Evolutionary conservation across 352 stramenopile genomes (phyloP), one percentile per base, ranked within the genome.

Genomic region (Pythium vanterpoolii): DNA sequence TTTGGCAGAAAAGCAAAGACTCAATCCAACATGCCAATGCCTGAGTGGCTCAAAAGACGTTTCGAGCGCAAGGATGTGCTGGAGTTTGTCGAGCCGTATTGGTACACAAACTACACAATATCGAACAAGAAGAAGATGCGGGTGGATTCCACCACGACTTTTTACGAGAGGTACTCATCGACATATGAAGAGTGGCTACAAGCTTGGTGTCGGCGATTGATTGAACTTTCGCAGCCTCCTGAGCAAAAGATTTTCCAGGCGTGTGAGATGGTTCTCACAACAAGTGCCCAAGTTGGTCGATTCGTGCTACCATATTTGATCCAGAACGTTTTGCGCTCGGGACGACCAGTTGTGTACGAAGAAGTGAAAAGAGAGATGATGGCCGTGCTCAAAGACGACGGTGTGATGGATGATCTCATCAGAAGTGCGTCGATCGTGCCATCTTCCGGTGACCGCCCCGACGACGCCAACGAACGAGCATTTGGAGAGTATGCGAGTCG

Each of bases 51-150:
- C 70, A 91, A 89, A 62, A 73, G 84, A 40, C 53, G 82, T 55
- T 94, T 95, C 49, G 84, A 95, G 36, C 74, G 81, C 21, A 91
- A 90, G 58, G 75, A 90, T 40, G 79, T 96, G 6, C 64, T 96
- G 36, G 82, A 97, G 62, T 89, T 95, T 56, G 76, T 96, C 8
- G 84, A 92, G 44, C 89, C 87, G 10, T 97, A 96, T 51, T 97
- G 87, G 89, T 89, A 82, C 39, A 94, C 87, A 26, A 87, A 90
- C 36, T 97, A 97, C 60, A 65, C 60, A 3, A 34, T 92, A 2
- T 26, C 33, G 9, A 66, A 31, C 31, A 60, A 59, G 23, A 62
- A 39, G 21, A 62, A 58, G 74, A 43, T 57, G 34, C 48, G 64
- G 53, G 26, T 16, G 65, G 14, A 64, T 65, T 44, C 45, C 51